phyloP scores from a whole-genome alignment of 2,329 filamentous ascomycete species.

The Monosporascus cannonballus region DNA sequence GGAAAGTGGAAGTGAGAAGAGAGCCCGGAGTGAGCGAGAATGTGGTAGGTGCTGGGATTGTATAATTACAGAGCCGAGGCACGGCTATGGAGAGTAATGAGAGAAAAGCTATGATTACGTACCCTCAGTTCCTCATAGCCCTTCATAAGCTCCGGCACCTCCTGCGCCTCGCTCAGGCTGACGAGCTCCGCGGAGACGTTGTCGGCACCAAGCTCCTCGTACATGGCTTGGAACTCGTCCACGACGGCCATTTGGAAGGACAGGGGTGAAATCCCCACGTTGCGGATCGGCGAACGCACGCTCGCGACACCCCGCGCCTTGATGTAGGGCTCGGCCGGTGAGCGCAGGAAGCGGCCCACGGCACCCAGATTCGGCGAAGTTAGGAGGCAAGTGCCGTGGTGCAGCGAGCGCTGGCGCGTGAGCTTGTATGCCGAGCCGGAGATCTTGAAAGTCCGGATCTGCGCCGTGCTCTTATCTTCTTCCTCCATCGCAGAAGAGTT shows the following conservation, averaged over 20 bases:
- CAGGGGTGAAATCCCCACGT: slow-evolving; percentile 54
- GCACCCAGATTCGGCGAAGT: slow-evolving; percentile 65
- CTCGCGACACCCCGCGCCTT: slow-evolving; percentile 84
- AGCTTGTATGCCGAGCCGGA: slow-evolving; percentile 95
- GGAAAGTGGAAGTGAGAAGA: slow-evolving; percentile 1
- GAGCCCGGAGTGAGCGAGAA: too few relatives aligned
- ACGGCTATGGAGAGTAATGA: slow-evolving; percentile 12
- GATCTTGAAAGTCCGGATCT: slow-evolving; percentile 56
- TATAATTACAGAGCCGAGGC: not conserved
- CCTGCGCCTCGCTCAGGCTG: slow-evolving; percentile 41
- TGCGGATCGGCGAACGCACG: slow-evolving; percentile 77
- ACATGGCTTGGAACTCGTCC: slow-evolving; percentile 61
- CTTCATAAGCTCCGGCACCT: slow-evolving; percentile 49
- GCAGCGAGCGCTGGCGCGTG: slow-evolving; percentile 71
- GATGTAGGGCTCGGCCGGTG: slow-evolving; percentile 72
- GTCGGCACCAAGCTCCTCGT: slow-evolving; percentile 39
- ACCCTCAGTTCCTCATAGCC: slow-evolving; percentile 59
- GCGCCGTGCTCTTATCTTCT: not conserved
- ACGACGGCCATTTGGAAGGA: slow-evolving; percentile 52
- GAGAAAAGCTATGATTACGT: slow-evolving; percentile 24
- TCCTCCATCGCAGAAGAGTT: not conserved
- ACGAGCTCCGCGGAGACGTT: slow-evolving; percentile 30
- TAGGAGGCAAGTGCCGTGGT: slow-evolving; percentile 89
- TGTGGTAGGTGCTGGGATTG: not conserved
- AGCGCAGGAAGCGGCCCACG: slow-evolving; percentile 66